Base-by-base conservation (phyloP, 345 rosid genomes). In the Boechera divaricarpa region DNA sequence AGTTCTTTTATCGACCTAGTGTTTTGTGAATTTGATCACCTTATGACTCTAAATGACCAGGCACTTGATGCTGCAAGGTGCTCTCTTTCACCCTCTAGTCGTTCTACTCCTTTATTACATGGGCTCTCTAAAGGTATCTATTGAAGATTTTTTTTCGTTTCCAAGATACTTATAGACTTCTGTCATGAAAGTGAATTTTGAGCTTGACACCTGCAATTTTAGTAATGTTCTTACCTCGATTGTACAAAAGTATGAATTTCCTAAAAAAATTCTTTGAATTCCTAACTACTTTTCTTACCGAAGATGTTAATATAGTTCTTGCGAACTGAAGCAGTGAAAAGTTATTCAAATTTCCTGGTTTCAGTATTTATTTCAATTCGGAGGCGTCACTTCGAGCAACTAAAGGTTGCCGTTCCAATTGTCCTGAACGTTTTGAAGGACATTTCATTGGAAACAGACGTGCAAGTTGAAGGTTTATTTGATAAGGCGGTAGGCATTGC, bases 351-450 rank as follows among this genome's bases (percentile, higher is more conserved):
- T 75, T 48, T 67, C 79, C 57, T 69, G 53, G 70, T 79, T 71
- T 55, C 94, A 95, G 99, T 88, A 24, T 82, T 92, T 54, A 81
- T 48, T 70, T 86, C 73, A 70, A 78, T 86, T 74, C 78, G 68
- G 80, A 91, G 91, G 86, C 94, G 86, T 55, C 97, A 91, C 60
- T 87, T 85, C 73, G 87, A 92, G 83, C 98, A 92, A 77, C 73
- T 87, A 48, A 92, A 86, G 80, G 93, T 80, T 39, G 91, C 89
- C 18, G 55, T 51, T 51, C 55, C 55, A 9, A 8, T 51, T 51
- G 55, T 51, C 11, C 28, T 51, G 55, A 51, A 51, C 11, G 28
- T 18, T 51, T 51, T 51, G 55, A 51, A 51, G 28, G 55, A 51
- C 55, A 51, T 52, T 24, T 80, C 82, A 13, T 78, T 75, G 48